Base-by-base conservation (phyloP, 768 basidiomycete genomes). In the Paxillus rubicundulus region DNA sequence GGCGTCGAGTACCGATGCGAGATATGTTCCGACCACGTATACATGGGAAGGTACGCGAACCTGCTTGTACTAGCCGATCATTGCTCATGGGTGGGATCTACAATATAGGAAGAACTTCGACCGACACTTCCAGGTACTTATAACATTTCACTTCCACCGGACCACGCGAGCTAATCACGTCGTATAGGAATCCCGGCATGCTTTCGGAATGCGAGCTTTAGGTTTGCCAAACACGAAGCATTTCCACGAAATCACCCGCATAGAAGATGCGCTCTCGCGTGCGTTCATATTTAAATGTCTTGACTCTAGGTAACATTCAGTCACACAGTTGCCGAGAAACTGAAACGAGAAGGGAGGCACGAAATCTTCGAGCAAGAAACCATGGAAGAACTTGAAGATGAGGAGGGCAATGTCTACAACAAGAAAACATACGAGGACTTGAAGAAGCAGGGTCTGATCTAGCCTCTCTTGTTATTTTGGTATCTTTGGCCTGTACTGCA, bases 1-100 rank as follows among this genome's bases (percentile, higher is more conserved):
- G 97, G 97, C n/a, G 94, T 97, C 27, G 92, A 96, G 70, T 99
- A 98, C 69, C 82, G 86, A 51, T 99, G 97, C 61, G 96, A 98
- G 74, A 96, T 99, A 61, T 98, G 96, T 67, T 94, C 92, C 13
- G 95, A 95, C 67, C 89, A 89, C 67, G 89, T 94, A 9, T 98
- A 98, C 69, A 95, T 96, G 92, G 95, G 95, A 62, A 82, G 91
- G 90, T 88, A 59, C 52, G 82, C 59, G 36, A 40, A 49, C 46
- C 39, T 50, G 47, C 9, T 38, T 39, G 9, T 17, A 1, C 50
- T 52, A 47, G 36, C 24, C 38, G 28, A 49, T 40, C 34, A 16
- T 27, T 49, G 14, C 56, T 70, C 32, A 69, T 60, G 32, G 13
- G 42, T 49, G 47, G 27, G 43, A 58, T 52, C 37, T 41, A 16